Evolutionary conservation across 495 filamentous ascomycete species (phyloP), one percentile per base, ranked within the genome.

Genomic region (Pseudomonodictys pantanalensis): DNA sequence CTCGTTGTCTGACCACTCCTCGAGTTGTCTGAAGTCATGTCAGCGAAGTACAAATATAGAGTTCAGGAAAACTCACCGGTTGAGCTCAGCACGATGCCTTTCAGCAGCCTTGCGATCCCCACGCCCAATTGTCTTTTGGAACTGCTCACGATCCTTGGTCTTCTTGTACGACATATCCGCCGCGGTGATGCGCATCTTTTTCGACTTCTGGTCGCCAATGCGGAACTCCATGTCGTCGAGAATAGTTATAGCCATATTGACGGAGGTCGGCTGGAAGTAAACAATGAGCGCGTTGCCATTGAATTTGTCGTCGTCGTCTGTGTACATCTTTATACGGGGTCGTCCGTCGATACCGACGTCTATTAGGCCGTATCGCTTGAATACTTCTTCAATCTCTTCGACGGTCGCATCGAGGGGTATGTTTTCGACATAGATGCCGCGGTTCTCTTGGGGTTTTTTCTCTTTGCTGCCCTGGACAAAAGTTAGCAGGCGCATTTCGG

Each of bases 251-350:
- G 95, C 95, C 64, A 95, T 82, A 17, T 86, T 77, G 64, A 99
- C 92, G 22, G 86, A 91, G 71, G 96, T 90, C 0, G 91, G 86
- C 55, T 92, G 88, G 79, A 96, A 96, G 75, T 91, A 99, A 30
- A 97, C 89, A 29, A 99, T 78, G 12, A 97, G 79, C 6, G 88
- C 91, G 68, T 97, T 92, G 45, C 95, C 95, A 72, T 97, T 97
- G 77, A 95, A 90, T 2, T 81, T 83, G 0, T 90, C 93, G 1
- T 84, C 70, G 8, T 89, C 86, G 70, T 96, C 86, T 6, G 76
- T 83, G 73, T 99, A 97, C 71, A 99, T 83, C 75, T 96, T 97
- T 75, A 99, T 89, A 42, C 95, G 87, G 12, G 88, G 88, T 32
- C 83, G 80, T 48, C 88, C 87, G 60, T 97, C 93, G 62, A 93